Evolutionary conservation across 2,329 filamentous ascomycete genomes (phyloP), one percentile per base, ranked within the genome.

Genomic region (Fusarium globosum): DNA sequence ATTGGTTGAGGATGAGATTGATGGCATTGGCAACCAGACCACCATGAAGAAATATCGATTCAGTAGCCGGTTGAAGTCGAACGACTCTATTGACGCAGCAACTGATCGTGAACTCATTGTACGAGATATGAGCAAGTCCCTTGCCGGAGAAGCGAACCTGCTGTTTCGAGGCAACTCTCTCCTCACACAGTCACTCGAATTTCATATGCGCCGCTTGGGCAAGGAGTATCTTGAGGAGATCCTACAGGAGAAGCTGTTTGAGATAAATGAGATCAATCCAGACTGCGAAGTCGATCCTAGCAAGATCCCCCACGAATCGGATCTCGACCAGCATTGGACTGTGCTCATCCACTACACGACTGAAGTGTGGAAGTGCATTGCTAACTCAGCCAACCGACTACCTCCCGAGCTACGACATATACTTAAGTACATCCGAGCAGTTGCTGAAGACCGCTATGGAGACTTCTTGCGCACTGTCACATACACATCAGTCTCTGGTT

Each of bases 271-370:
- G 76, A 90, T 93, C 72, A 95, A 98, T 79, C 92, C 93, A 0
- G 93, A 98, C 77, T 98, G 96, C 81, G 96, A 99, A 81, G 95
- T 99, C 14, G 96, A 99, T 79, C 96, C 96, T 2, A 94, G 94
- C 82, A 92, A 93, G 67, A 86, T 97, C 38, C 71, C 77, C 3
- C 76, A 83, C 26, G 82, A 82, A 14, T 91, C 95, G 33, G 94
- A 97, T 76, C 83, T 97, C 4, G 89, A 94, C 43, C 90, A 93
- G 68, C 96, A 97, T 77, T 98, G 96, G 95, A 87, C 88, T 67
- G 89, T 91, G 48, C 85, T 98, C 35, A 90, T 95, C 64, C 86
- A 89, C 42, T 86, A 94, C 49, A 97, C 95, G 2, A 94, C 91
- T 18, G 92, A 94, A 69, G 88, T 98, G 10, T 98, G 96, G 96